These are phyloP conservation scores for Suhomyces canberraensis DNA, from an alignment of 805 yeast species.

Conservation along the genomic window DNA sequence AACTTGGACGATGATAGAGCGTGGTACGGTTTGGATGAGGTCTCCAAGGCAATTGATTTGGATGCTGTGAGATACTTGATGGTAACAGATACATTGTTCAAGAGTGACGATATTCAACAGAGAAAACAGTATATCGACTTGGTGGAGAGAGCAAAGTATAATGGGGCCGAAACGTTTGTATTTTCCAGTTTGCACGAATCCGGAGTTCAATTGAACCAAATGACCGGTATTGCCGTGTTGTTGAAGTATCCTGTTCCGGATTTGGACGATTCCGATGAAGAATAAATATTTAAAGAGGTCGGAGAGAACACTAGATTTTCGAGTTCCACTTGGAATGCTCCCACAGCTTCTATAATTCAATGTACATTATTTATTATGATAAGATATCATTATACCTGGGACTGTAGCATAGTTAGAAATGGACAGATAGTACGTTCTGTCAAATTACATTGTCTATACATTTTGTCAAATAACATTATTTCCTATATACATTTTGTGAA, in stretches of 20 bases:
- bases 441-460: too few species aligned
- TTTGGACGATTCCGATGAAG: slow-evolving; percentile 58
- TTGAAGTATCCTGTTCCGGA: slow-evolving; percentile 81
- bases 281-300: too few species aligned
- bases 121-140: slow-evolving; percentile 68
- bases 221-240: slow-evolving; percentile 89
- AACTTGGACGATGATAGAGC: slow-evolving; percentile 82
- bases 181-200: slow-evolving; percentile 85
- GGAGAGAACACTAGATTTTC: too few species aligned
- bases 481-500: too few species aligned
- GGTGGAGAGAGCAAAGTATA: slow-evolving; percentile 61
- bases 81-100: slow-evolving; percentile 76
- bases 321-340: too few species aligned
- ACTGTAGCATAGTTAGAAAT: too few species aligned
- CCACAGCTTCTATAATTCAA: too few species aligned
- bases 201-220: slow-evolving; percentile 83
- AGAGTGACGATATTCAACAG: slow-evolving; percentile 66
- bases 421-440: too few species aligned
- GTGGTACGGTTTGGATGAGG: slow-evolving; percentile 89
- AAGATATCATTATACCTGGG: too few species aligned
- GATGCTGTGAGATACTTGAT: slow-evolving; percentile 76
- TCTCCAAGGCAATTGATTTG: slow-evolving; percentile 63
- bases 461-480: too few species aligned
- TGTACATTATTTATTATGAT: too few species aligned
- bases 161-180: slow-evolving; percentile 75